Conservation (phyloP, 768 basidiomycete genomes). For the Ramaria sp. region DNA sequence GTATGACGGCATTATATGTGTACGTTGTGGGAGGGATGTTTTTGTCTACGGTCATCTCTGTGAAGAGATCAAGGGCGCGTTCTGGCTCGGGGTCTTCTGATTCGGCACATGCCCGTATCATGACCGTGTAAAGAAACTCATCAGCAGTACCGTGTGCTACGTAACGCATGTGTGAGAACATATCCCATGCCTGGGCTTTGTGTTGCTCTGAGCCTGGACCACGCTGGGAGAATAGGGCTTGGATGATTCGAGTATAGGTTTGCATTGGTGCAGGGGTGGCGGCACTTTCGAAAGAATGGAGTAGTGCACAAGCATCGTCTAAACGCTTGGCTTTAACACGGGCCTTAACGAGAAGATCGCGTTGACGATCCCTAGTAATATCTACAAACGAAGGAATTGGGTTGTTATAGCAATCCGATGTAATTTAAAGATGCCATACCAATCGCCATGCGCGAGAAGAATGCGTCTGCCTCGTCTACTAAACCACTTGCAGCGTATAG, state of each 20-base stretch:
- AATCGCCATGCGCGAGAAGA: constrained; percentile 30
- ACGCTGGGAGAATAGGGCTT: constrained; percentile 38
- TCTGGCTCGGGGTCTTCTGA: constrained; percentile 64
- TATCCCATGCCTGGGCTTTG: constrained; percentile 82
- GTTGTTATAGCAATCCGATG: neutral
- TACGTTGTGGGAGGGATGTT: constrained; percentile 48
- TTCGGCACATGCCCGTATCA: constrained; percentile 79
- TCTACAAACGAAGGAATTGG: constrained; percentile 12
- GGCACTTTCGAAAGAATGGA: constrained; percentile 63
- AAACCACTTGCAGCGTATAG: constrained; percentile 39
- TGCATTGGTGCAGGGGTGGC: constrained; percentile 55
- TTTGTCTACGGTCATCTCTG: constrained; percentile 78
- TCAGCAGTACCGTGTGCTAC: constrained; percentile 81
- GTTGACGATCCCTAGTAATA: constrained; percentile 41
- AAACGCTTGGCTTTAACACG: constrained; percentile 41
- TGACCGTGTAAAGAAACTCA: constrained; percentile 57
- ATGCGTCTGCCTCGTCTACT: constrained; percentile 31
- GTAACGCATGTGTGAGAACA: constrained; percentile 94
- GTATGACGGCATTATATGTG: constrained; percentile 76
- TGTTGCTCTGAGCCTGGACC: constrained; percentile 25
- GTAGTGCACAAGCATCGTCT: constrained; percentile 46
- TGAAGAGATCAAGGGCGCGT: constrained; percentile 86
- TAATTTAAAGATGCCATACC: constrained; percentile 23
- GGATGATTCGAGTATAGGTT: constrained; percentile 64
- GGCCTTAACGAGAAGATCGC: constrained; percentile 63